Evolutionary conservation across 352 stramenopile species (phyloP).

Genomic region (Stramenopiles sp.): DNA sequence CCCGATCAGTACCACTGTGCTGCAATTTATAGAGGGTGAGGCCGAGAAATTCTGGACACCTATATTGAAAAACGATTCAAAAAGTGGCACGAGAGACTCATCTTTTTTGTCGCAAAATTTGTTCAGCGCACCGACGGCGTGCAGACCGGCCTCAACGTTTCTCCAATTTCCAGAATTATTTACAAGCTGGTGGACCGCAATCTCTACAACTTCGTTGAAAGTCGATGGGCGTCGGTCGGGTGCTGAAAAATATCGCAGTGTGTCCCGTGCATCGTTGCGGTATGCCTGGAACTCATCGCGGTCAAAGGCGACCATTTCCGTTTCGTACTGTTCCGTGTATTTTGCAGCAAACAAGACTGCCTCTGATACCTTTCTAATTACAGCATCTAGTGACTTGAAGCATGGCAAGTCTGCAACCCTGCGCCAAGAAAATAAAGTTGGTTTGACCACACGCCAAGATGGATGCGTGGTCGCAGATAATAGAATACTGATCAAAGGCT

Average conservation of each 20-base stretch:
- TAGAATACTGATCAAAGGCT: background rate
- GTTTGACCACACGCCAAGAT: background rate
- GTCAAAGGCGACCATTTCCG: background rate
- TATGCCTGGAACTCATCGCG: background rate
- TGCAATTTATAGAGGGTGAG: no score
- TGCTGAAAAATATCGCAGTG: background rate
- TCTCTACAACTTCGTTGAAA: background rate
- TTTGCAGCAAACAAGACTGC: background rate
- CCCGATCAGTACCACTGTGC: background rate
- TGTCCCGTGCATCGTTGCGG: background rate
- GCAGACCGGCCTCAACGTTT: background rate
- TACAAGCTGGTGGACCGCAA: background rate
- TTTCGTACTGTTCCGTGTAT: background rate
- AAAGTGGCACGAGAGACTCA: background rate
- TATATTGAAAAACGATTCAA: background rate
- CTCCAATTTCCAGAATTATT: background rate
- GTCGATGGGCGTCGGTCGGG: background rate
- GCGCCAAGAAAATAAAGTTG: background rate
- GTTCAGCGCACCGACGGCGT: background rate
- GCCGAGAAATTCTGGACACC: no score
- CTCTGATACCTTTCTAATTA: background rate
- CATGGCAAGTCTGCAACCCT: background rate
- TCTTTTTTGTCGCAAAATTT: slow-evolving; percentile 1
- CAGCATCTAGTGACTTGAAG: background rate
- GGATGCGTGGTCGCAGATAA: background rate